These are phyloP conservation scores for Talaromyces sp. DNA, from an alignment of 2,329 filamentous ascomycete genomes.

Conservation along the genomic window DNA sequence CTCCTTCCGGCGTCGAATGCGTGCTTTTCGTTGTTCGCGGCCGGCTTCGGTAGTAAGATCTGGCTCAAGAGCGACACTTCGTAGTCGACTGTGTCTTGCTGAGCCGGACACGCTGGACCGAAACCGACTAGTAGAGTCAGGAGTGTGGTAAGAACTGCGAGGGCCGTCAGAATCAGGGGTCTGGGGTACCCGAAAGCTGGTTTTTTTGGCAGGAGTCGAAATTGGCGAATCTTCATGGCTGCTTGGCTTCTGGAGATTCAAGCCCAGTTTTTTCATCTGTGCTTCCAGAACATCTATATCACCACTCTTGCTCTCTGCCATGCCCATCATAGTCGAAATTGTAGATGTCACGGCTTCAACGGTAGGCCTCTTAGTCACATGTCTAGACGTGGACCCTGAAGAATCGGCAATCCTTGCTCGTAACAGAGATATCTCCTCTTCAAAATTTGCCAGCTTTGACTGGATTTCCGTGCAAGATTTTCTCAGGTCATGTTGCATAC, in stretches of 20 bases:
- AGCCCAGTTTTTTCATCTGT: slow-evolving; percentile 70
- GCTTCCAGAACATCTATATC: slow-evolving; percentile 88
- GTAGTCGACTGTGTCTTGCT: slow-evolving; percentile 27
- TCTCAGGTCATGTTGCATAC: slow-evolving; percentile 78
- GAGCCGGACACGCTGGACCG: slow-evolving; percentile 33
- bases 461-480: slow-evolving; percentile 70
- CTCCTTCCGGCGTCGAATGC: slow-evolving; percentile 26
- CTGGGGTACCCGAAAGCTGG: slow-evolving; percentile 24
- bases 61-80: slow-evolving; percentile 24
- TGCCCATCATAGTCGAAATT: slow-evolving; percentile 84
- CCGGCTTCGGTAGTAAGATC: slow-evolving; percentile 27
- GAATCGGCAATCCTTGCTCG: slow-evolving; percentile 68
- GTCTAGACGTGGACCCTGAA: slow-evolving; percentile 29
- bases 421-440: slow-evolving; percentile 74
- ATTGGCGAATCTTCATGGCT: slow-evolving; percentile 37
- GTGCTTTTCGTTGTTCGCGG: slow-evolving; percentile 30
- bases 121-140: slow-evolving; percentile 34
- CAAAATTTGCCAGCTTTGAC: slow-evolving; percentile 69
- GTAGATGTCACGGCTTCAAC: slow-evolving; percentile 90
- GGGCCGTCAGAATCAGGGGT: slow-evolving; percentile 36
- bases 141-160: slow-evolving; percentile 36
- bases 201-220: slow-evolving; percentile 31
- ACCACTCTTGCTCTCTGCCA: slow-evolving; percentile 85
- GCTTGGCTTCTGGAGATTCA: slow-evolving; percentile 32
- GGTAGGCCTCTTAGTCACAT: slow-evolving; percentile 62